These are phyloP conservation scores for Uncinocarpus reesii DNA, from an alignment of 2,329 filamentous ascomycete species.

Conservation along the genomic window DNA sequence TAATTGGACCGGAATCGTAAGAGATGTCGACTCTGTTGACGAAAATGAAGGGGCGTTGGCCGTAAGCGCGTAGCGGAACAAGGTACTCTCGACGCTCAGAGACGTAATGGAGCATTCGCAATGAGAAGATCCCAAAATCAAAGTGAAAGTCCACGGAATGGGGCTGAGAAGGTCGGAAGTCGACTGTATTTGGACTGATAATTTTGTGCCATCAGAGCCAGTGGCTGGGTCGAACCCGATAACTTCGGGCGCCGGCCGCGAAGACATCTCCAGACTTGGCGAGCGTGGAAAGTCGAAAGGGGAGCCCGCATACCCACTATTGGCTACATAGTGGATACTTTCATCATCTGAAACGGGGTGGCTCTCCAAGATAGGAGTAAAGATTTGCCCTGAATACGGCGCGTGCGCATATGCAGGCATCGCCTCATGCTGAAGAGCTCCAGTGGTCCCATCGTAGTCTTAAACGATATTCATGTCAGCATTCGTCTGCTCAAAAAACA, in stretches of 20 bases:
- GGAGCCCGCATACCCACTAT: conserved; percentile 28
- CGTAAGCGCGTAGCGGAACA: conserved; percentile 60
- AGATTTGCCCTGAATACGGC: conserved; percentile 33
- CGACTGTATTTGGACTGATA: conserved; percentile 64
- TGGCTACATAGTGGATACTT: conserved; percentile 32
- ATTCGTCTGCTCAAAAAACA: neutral
- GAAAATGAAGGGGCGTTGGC: conserved; percentile 59
- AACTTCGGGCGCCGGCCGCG: conserved; percentile 53
- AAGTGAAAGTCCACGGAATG: conserved; percentile 44
- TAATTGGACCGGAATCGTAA: conserved; percentile 50
- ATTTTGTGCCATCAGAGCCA: conserved; percentile 58
- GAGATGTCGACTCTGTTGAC: conserved; percentile 46
- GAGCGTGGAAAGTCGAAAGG: conserved; percentile 54
- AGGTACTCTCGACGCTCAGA: conserved; percentile 46
- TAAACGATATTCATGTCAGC: conserved; percentile 8
- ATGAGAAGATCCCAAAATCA: conserved; percentile 71
- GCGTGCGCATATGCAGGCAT: conserved; percentile 26
- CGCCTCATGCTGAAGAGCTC: conserved; percentile 1
- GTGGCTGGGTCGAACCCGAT: conserved; percentile 59
- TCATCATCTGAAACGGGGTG: conserved; percentile 34
- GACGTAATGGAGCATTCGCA: conserved; percentile 58
- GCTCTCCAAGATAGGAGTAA: conserved; percentile 34
- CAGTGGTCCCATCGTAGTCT: conserved; percentile 29
- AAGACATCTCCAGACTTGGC: conserved; percentile 54
- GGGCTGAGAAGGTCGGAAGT: conserved; percentile 61